Evolutionary conservation across 805 yeast species (phyloP).

Genomic region (Cyberlindnera saturnus): DNA sequence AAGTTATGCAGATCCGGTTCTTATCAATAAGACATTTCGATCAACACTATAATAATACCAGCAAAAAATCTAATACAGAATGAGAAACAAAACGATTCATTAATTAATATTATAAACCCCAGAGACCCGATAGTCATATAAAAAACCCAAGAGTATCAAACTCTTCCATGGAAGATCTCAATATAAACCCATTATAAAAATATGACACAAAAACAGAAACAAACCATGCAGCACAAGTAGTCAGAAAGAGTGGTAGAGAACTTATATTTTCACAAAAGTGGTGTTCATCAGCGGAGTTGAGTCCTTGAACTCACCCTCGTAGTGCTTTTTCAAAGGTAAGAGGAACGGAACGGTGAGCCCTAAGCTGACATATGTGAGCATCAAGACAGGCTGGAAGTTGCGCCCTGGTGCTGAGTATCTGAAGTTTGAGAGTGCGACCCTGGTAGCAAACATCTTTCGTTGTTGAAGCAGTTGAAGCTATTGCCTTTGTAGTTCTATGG

Average conservation of each 20-base stretch:
- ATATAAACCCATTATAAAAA: neutral
- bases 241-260: neutral
- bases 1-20: too few relatives aligned
- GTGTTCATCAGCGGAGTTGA: neutral
- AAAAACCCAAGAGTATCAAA: too few relatives aligned
- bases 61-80: too few relatives aligned
- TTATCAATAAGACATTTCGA: too few relatives aligned
- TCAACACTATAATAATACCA: too few relatives aligned
- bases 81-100: too few relatives aligned
- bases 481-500: neutral
- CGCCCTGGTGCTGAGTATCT: constrained; percentile 12
- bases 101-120: too few relatives aligned
- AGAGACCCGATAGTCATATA: too few relatives aligned
- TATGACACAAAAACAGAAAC: neutral
- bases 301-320: constrained; percentile 1
- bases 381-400: constrained; percentile 16
- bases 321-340: constrained; percentile 15
- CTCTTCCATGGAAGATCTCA: too few relatives aligned
- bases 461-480: neutral
- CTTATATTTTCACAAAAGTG: constrained; percentile 1
- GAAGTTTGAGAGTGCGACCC: constrained; percentile 10
- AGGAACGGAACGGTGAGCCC: constrained; percentile 20
- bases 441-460: constrained; percentile 12
- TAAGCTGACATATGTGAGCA: constrained; percentile 19
- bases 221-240: neutral